These are phyloP conservation scores for Phytophthora colocasiae DNA, from an alignment of 352 stramenopile genomes.

Conservation along the genomic window DNA sequence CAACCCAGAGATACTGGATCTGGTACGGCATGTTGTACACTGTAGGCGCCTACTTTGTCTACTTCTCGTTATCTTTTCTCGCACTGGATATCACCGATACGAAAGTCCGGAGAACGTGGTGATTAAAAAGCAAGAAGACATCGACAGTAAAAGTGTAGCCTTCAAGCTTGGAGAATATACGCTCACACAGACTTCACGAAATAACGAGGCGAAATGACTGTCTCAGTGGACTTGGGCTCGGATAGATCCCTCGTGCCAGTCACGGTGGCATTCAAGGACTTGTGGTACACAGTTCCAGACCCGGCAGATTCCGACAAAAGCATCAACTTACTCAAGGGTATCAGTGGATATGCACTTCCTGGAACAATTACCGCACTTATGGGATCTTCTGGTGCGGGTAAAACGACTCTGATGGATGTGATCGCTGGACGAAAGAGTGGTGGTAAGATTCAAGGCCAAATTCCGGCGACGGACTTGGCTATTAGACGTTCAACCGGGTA, in stretches of 20 bases:
- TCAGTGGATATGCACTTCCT: slow-evolving; percentile 16
- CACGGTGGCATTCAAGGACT: slow-evolving; percentile 20
- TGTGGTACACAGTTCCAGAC: slow-evolving; percentile 24
- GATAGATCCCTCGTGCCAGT: slow-evolving; percentile 8
- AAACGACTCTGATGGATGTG: slow-evolving; percentile 31
- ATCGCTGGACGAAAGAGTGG: slow-evolving; percentile 24
- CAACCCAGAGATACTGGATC: slow-evolving; percentile 23
- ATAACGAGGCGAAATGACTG: background rate
- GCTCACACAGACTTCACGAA: slow-evolving; percentile 7
- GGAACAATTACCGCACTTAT: slow-evolving; percentile 27
- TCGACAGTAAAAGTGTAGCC: background rate
- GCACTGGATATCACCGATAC: slow-evolving; percentile 25
- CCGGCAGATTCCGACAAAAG: slow-evolving; percentile 7
- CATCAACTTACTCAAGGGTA: slow-evolving; percentile 24
- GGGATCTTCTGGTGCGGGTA: slow-evolving; percentile 24
- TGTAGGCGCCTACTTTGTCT: slow-evolving; percentile 14
- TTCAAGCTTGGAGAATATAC: slow-evolving; percentile 5
- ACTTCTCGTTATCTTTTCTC: slow-evolving; percentile 19
- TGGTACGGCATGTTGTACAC: slow-evolving; percentile 28
- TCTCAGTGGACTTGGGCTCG: background rate
- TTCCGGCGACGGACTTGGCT: slow-evolving; percentile 14
- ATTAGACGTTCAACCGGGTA: slow-evolving; percentile 22
- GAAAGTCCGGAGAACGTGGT: slow-evolving; percentile 20
- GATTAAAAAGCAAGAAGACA: background rate
- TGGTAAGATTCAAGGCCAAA: slow-evolving; percentile 16